Base-by-base conservation (phyloP, 345 rosid genomes). In the Camelina sativa region DNA sequence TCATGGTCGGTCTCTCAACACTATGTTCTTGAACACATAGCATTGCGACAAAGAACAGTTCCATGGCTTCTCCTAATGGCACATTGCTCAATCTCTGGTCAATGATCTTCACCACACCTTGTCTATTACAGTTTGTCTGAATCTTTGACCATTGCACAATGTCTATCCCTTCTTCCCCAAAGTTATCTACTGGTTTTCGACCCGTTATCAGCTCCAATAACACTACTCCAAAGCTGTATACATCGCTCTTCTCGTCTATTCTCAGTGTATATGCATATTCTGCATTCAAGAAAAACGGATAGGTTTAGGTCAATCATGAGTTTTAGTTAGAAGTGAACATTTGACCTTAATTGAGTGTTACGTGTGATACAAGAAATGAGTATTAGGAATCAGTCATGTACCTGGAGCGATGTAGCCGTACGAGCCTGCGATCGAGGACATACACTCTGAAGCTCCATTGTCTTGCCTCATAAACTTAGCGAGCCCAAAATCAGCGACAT, bases 321-420 rank as follows among this genome's bases (percentile, higher is more conserved):
- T 7, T 7, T 34, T 34, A 34, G 9, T 8, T 34, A 34, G 8
- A 34, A 1, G 37, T 34, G 9, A 34, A 34, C 37, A 34, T 34
- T 34, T 34, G 37, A 34, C 17, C 62, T 23, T 50, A 72, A 13
- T 2, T 40, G 17, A 51, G 11, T 32, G 46, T 28, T 52, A 57
- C 72, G 35, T 78, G 62, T 57, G 15, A 16, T 2, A 7, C 59
- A 60, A 59, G 81, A 61, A 16, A 58, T 1, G 0, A 59, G 46
- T 61, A 12, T 43, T 72, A 1, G 20, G 8, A 40, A 44, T 51
- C 25, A 4, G n/a, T 57, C 9, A 51, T 50, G 23, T 89, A 94
- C 98, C 98, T 73, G 98, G 98, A 55, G 98, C 98, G 17, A 91
- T 94, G 82, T 94, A 94, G 63, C 98, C 98, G 23, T 94, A 94